Evolutionary conservation across 768 basidiomycete species (phyloP).

Genomic region (Candolleomyces eurysporus): DNA sequence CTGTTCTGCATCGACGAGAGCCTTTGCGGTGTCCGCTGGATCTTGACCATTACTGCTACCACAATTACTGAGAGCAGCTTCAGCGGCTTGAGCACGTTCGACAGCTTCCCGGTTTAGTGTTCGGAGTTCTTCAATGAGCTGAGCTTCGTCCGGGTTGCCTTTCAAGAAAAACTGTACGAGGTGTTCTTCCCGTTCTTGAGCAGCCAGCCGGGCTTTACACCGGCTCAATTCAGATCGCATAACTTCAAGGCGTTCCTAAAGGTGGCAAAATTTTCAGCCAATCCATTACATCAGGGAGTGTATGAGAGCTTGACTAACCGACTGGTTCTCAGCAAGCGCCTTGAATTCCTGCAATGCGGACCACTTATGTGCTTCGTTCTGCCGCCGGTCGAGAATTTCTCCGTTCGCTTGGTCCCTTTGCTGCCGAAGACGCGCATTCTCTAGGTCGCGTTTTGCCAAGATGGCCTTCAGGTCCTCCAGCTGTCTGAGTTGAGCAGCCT

Average conservation of each 20-base stretch:
- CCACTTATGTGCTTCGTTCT: slow-evolving; percentile 57
- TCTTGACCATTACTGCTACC: slow-evolving; percentile 28
- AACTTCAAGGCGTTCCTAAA: slow-evolving; percentile 68
- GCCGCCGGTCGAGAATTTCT: slow-evolving; percentile 68
- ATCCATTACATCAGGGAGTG: not conserved
- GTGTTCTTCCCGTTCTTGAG: slow-evolving; percentile 66
- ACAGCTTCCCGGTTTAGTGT: slow-evolving; percentile 55
- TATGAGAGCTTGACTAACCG: slow-evolving; percentile 30
- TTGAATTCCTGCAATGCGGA: slow-evolving; percentile 65
- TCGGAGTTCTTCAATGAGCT: slow-evolving; percentile 54
- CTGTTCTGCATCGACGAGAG: slow-evolving; percentile 50
- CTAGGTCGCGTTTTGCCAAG: slow-evolving; percentile 63
- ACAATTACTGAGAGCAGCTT: slow-evolving; percentile 48
- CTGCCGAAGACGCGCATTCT: slow-evolving; percentile 67
- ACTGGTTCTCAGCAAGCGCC: slow-evolving; percentile 59
- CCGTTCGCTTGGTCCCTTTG: slow-evolving; percentile 65
- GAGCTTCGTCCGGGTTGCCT: slow-evolving; percentile 48
- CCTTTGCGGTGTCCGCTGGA: slow-evolving; percentile 51
- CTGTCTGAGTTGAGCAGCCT: not conserved
- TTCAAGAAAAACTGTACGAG: slow-evolving; percentile 68
- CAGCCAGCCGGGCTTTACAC: slow-evolving; percentile 75
- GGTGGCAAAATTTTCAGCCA: slow-evolving; percentile 9
- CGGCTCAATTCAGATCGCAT: slow-evolving; percentile 72
- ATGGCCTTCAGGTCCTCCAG: slow-evolving; percentile 39
- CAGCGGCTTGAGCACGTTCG: slow-evolving; percentile 46